Conservation (phyloP, 352 stramenopile species). For the Phytophthora pinifolia region DNA sequence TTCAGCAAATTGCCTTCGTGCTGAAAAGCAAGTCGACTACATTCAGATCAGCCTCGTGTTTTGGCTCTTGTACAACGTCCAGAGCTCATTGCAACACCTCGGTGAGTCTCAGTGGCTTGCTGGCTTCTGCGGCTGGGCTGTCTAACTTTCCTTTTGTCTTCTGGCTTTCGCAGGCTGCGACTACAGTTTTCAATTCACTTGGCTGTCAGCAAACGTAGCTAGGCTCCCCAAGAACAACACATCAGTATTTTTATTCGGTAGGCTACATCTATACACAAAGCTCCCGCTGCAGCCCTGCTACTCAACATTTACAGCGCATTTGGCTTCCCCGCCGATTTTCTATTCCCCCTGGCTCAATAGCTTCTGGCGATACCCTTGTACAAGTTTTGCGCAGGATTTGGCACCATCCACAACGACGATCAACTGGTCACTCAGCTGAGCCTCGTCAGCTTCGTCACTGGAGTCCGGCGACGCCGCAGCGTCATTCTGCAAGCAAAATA, state of each 20-base stretch:
- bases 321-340: not conserved
- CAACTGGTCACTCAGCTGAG: conserved; percentile 15
- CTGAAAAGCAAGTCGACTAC: conserved; percentile 21
- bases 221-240: too few relatives aligned
- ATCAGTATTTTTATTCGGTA: not conserved
- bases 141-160: too few relatives aligned
- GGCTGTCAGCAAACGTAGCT: too few relatives aligned
- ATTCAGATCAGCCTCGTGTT: conserved; percentile 29
- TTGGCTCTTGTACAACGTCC: conserved; percentile 35
- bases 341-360: conserved; percentile 11
- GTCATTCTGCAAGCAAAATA: conserved; percentile 12
- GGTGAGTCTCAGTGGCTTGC: not conserved
- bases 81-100: conserved; percentile 2
- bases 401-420: conserved; percentile 31
- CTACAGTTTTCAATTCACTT: too few relatives aligned
- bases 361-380: conserved; percentile 24
- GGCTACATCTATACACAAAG: conserved; percentile 11
- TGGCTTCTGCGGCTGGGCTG: too few relatives aligned
- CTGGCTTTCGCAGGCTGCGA: too few relatives aligned
- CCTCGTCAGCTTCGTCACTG: conserved; percentile 1
- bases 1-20: conserved; percentile 40
- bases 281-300: not conserved
- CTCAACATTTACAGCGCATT: conserved; percentile 14
- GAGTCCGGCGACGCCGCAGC: not conserved
- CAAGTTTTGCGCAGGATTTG: conserved; percentile 24